These are phyloP conservation scores for Podospora comata DNA, from an alignment of 495 filamentous ascomycete genomes.

Conservation along the genomic window DNA sequence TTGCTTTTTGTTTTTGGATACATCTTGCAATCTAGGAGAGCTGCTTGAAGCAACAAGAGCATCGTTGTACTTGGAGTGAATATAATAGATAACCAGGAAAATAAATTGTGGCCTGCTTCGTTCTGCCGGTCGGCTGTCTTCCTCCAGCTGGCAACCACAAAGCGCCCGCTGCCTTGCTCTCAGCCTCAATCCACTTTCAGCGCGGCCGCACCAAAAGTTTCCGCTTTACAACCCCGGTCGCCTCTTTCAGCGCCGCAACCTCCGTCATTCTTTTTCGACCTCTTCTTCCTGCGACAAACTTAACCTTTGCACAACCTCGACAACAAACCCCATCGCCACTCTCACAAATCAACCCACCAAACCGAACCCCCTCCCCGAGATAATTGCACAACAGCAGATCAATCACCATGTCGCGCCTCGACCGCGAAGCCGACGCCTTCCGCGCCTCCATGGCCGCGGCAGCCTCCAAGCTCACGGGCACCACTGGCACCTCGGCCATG, in stretches of 20 bases:
- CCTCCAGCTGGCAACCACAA: not conserved
- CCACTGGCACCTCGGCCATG: constrained; percentile 25
- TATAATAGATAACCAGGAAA: not conserved
- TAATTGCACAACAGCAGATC: not conserved
- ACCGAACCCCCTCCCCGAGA: not conserved
- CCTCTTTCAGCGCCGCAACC: not conserved
- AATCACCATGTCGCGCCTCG: constrained; percentile 48
- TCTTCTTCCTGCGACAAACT: not conserved
- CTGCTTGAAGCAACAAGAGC: not conserved
- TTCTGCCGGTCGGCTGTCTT: not conserved
- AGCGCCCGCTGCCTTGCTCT: not conserved
- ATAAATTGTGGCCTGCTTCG: not conserved
- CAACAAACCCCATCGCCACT: constrained; percentile 4
- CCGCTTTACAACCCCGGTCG: not conserved
- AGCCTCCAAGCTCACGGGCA: constrained; percentile 43
- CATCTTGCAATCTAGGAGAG: not conserved
- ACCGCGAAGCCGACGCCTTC: constrained; percentile 49
- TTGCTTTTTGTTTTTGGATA: not conserved
- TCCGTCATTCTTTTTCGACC: not conserved
- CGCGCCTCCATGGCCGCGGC: constrained; percentile 46
- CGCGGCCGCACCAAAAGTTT: not conserved
- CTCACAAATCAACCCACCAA: not conserved
- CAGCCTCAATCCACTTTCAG: not conserved
- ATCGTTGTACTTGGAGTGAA: not conserved
- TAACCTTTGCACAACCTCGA: not conserved